Evolutionary conservation across 805 yeast genomes (phyloP), one percentile per base, ranked within the genome.

Genomic region (Pichia nanzhaoensis): DNA sequence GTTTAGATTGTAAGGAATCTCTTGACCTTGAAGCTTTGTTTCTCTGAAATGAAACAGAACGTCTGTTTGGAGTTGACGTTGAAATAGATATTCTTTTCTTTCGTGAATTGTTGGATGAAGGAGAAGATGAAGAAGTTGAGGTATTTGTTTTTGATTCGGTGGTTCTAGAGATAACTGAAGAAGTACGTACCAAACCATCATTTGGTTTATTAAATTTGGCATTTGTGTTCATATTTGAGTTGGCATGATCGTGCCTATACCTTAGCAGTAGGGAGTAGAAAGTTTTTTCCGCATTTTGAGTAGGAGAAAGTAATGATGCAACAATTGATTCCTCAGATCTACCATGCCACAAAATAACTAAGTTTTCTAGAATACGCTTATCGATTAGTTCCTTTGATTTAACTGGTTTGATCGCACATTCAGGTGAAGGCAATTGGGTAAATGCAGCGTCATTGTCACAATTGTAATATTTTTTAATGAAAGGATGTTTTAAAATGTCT

Each of bases 401-500:
- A 48, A 75, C 70, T 2, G 80, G 76, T 51, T 65, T 69, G 51
- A 68, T 65, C 18, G 80, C 79, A 22, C 77, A 71, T 50, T 69
- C 69, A 7, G 80, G 80, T 50, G 77, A 76, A 2, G 82, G 82
- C 49, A 77, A 67, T 34, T 70, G 66, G 46, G 63, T 52, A 42
- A 55, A 60, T 37, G 59, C 62, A 20, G 58, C 53, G 42, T 63
- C 66, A 40, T 54, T 53, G 47, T 53, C 68, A 65, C 57, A 63
- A 67, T 71, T 67, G 5, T 81, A 80, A 58, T 93, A 88, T 64
- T 88, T 88, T 36, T 70, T 74, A 51, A 93, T 66, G 37, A 93
- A 67, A 3, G 97, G 96, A 66, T 93, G 99, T 21, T 63, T 70
- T 48, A 87, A 66, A 46, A 93, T 86, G 40, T 80, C 85, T 46